Percentiles rank a stretch among this genome's conserved stretches.
These are phyloP conservation scores for Starmerella kuoi DNA, from an alignment of 805 yeast genomes.

Conservation along the genomic window DNA sequence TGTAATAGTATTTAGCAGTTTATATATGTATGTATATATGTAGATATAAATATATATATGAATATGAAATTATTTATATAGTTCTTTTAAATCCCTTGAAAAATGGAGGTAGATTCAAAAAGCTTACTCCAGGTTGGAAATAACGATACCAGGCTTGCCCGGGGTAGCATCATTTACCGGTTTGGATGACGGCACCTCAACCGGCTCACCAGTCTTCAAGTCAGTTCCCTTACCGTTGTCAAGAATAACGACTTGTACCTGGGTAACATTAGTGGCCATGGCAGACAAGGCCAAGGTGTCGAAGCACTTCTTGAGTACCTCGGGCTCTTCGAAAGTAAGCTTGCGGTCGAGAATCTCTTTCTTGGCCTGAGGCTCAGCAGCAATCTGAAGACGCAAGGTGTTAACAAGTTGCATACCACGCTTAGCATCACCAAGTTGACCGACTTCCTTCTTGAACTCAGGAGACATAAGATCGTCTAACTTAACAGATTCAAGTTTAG, in stretches of 20 bases:
- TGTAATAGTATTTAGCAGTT: too few relatives aligned
- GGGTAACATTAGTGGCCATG: slow-evolving; percentile 42
- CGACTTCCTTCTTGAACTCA: slow-evolving; percentile 31
- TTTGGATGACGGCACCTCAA: slow-evolving; percentile 55
- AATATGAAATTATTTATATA: neutral
- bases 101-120: neutral
- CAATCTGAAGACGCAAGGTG: slow-evolving; percentile 67
- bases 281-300: slow-evolving; percentile 53
- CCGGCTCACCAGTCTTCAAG: slow-evolving; percentile 54
- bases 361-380: slow-evolving; percentile 37
- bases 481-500: slow-evolving; percentile 39
- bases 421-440: slow-evolving; percentile 61
- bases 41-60: neutral
- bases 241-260: slow-evolving; percentile 49
- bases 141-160: slow-evolving; percentile 78
- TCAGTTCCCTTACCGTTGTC: slow-evolving; percentile 62
- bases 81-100: neutral
- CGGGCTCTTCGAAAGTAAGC: slow-evolving; percentile 65
- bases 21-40: neutral
- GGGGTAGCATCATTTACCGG: slow-evolving; percentile 77
- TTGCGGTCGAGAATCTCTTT: slow-evolving; percentile 80
- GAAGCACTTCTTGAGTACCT: slow-evolving; percentile 45
- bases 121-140: slow-evolving; percentile 41
- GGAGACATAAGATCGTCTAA: slow-evolving; percentile 28
- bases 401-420: slow-evolving; percentile 97